A percentile compares a stretch with the other conserved stretches of the same genome.
Conservation (phyloP, 2,329 filamentous ascomycete genomes). For the Talaromyces sp. region DNA sequence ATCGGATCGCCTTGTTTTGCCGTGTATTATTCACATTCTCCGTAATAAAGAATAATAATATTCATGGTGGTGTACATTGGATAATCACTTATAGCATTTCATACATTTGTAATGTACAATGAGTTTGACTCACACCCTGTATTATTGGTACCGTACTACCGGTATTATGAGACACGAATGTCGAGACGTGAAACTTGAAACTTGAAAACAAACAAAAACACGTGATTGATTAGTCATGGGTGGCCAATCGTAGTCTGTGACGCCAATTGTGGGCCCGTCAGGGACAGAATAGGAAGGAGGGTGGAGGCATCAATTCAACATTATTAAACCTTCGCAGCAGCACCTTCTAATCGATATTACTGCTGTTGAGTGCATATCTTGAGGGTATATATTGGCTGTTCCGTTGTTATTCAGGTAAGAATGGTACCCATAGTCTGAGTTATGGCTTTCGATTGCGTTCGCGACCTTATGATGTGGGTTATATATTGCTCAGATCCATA, state of each 20-base stretch:
- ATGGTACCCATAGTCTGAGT: not conserved
- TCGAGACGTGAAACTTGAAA: not conserved
- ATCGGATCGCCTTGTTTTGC: not conserved
- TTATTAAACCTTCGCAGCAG: no score
- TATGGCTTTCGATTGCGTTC: no score
- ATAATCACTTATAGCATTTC: not conserved
- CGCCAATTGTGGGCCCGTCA: not conserved
- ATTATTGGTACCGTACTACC: not conserved
- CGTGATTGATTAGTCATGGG: not conserved
- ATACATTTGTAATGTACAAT: not conserved
- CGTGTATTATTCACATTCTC: not conserved
- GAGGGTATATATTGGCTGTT: not conserved
- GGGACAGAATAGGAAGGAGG: not conserved
- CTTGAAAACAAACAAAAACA: not conserved
- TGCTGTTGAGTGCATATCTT: not conserved
- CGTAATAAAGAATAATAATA: not conserved
- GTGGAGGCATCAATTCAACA: not conserved
- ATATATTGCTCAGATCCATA: no score
- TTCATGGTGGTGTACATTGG: no score
- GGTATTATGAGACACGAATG: no score
- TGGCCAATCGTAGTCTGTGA: not conserved
- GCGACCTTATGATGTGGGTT: no score
- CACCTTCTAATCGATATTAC: not conserved
- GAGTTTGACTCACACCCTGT: not conserved
- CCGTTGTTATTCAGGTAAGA: not conserved